These are phyloP conservation scores for Globisporangium acanthophoron DNA, from an alignment of 352 stramenopile species.

Conservation along the genomic window DNA sequence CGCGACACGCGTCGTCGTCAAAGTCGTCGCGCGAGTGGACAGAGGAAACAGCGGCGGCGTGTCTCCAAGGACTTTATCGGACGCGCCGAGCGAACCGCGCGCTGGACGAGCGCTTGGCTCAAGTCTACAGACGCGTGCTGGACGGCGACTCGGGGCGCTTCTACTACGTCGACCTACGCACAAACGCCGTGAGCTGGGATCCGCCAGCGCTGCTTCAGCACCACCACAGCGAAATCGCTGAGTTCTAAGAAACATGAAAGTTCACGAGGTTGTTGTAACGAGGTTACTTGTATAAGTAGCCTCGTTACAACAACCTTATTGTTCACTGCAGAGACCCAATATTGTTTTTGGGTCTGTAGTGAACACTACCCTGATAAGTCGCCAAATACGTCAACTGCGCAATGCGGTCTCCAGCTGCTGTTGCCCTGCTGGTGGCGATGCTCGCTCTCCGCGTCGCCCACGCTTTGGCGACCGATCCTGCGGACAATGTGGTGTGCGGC, in stretches of 20 bases:
- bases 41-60: conserved; percentile 33
- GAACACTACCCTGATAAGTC: too few species aligned
- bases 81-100: conserved; percentile 36
- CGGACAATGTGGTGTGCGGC: conserved; percentile 19
- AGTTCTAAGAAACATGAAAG: conserved; percentile 13
- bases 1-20: not conserved
- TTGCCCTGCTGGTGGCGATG: not conserved
- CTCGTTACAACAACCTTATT: too few species aligned
- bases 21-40: conserved; percentile 26
- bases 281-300: too few species aligned
- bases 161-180: conserved; percentile 77
- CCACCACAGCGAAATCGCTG: conserved; percentile 21
- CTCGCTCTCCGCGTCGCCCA: not conserved
- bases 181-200: conserved; percentile 60
- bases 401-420: conserved; percentile 1
- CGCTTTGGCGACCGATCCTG: not conserved
- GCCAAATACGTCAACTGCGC: too few species aligned
- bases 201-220: conserved; percentile 27
- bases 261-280: too few species aligned
- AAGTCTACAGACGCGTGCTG: conserved; percentile 52
- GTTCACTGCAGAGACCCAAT: too few species aligned
- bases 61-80: conserved; percentile 57
- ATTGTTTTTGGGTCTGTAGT: too few species aligned
- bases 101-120: conserved; percentile 26
- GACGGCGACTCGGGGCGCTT: conserved; percentile 40